phyloP scores from a whole-genome alignment of 306 rosid species.

The Sicyos edulis region DNA sequence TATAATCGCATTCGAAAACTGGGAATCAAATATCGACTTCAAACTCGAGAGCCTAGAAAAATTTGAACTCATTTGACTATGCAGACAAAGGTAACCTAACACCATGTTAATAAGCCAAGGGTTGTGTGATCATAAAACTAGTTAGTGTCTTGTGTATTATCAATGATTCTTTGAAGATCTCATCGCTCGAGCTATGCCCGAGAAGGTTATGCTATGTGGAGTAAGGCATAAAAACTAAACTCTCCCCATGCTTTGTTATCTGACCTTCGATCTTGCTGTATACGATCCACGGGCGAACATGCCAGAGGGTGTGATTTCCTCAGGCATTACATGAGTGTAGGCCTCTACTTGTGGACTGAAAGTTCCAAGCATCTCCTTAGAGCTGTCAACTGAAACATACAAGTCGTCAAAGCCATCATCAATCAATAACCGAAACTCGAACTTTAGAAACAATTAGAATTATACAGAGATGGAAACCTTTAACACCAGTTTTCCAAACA shows the following conservation, averaged over 20 bases:
- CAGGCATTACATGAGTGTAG: constrained; percentile 46
- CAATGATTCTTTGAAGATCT: neutral
- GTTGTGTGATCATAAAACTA: neutral
- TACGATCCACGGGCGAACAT: constrained; percentile 48
- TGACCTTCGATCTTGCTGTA: constrained; percentile 44
- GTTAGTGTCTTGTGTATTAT: neutral
- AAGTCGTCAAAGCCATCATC: neutral
- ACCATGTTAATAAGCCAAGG: neutral
- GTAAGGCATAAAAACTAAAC: neutral
- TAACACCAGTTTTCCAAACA: constrained; percentile 46
- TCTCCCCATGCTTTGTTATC: neutral
- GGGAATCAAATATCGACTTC: neutral
- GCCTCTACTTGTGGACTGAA: constrained; percentile 50
- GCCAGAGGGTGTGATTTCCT: constrained; percentile 47
- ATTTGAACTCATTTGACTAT: neutral
- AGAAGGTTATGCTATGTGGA: neutral
- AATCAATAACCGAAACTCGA: neutral
- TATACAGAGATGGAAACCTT: constrained; percentile 25
- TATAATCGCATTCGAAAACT: neutral
- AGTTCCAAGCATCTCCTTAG: constrained; percentile 52
- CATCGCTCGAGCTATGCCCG: neutral
- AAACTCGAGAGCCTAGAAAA: neutral
- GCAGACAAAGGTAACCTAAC: neutral
- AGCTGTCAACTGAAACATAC: constrained; percentile 34
- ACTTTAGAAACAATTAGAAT: neutral